Evolutionary conservation across 306 rosid genomes (phyloP).

Genomic region (Nissolia schottii): DNA sequence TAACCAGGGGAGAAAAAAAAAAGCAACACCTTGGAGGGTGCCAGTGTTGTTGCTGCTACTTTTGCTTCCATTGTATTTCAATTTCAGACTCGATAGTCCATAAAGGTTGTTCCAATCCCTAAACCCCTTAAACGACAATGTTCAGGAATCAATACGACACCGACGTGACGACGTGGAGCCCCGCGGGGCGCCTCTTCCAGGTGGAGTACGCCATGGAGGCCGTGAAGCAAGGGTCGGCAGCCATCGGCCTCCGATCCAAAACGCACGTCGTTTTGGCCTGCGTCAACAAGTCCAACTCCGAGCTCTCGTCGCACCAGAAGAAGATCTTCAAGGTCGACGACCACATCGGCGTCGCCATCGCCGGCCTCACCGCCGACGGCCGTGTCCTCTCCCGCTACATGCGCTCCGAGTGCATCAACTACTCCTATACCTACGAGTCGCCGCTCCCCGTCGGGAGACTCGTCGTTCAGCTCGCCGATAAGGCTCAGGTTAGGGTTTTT

Average conservation of each 20-base stretch:
- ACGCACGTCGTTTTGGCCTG: constrained; percentile 87
- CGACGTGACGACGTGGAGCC: constrained; percentile 93
- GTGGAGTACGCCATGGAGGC: constrained; percentile 99
- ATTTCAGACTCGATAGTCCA: no score
- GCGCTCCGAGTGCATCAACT: constrained; percentile 90
- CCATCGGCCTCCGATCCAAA: constrained; percentile 95
- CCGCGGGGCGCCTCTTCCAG: constrained; percentile 90
- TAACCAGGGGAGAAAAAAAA: no score
- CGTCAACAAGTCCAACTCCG: constrained; percentile 87
- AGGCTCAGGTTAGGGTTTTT: constrained; percentile 75
- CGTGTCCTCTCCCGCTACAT: constrained; percentile 90
- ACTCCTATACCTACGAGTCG: constrained; percentile 82
- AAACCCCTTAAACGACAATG: constrained; percentile 32
- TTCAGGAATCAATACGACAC: constrained; percentile 90
- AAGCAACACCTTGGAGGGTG: no score
- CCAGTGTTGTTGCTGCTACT: no score
- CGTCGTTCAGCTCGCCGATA: constrained; percentile 95
- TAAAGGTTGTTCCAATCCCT: no score
- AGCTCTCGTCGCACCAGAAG: constrained; percentile 96
- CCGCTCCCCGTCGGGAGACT: constrained; percentile 91
- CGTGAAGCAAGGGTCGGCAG: constrained; percentile 95
- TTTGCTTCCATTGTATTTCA: no score
- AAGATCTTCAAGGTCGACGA: constrained; percentile 98
- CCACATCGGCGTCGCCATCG: constrained; percentile 97
- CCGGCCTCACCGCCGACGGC: constrained; percentile 95